Conservation (phyloP, 192 early-diverging fungal species). For the Oehlia diaphana region DNA sequence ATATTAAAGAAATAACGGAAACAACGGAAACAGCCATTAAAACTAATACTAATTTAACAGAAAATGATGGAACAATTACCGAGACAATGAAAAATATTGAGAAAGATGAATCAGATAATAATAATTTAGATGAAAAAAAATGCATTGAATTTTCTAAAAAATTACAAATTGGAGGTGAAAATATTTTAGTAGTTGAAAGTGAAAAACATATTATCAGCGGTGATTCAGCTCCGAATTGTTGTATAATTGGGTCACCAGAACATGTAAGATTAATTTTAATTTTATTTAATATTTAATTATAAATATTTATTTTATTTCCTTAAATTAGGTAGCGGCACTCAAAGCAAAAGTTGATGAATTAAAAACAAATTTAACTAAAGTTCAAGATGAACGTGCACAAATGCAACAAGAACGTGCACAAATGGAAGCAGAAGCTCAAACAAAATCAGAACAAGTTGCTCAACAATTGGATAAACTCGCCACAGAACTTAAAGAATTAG, state of each 20-base stretch:
- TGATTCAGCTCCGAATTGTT: conserved; percentile 1
- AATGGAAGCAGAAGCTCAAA: neutral
- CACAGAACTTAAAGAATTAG: conserved; percentile 18
- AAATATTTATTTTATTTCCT: neutral
- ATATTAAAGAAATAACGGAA: too few species aligned
- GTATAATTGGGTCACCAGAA: conserved; percentile 24
- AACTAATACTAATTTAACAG: too few species aligned
- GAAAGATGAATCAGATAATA: too few species aligned
- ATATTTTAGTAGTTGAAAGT: conserved; percentile 20
- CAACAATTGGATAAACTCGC: conserved; percentile 25
- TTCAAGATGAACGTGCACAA: conserved; percentile 2
- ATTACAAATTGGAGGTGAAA: conserved; percentile 24
- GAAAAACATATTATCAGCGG: conserved; percentile 22
- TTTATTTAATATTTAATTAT: neutral
- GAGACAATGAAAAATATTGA: too few species aligned
- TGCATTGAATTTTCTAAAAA: conserved; percentile 14
- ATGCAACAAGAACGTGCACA: neutral
- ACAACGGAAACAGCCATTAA: too few species aligned
- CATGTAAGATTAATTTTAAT: conserved; percentile 19
- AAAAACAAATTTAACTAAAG: neutral
- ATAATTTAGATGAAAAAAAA: too few species aligned
- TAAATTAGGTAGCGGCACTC: conserved; percentile 8
- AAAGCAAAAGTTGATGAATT: conserved; percentile 29
- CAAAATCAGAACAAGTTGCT: conserved; percentile 17
- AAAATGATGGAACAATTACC: too few species aligned